These are phyloP conservation scores for Echites panduratus DNA, from an alignment of 257 asterid species.

Conservation along the genomic window DNA sequence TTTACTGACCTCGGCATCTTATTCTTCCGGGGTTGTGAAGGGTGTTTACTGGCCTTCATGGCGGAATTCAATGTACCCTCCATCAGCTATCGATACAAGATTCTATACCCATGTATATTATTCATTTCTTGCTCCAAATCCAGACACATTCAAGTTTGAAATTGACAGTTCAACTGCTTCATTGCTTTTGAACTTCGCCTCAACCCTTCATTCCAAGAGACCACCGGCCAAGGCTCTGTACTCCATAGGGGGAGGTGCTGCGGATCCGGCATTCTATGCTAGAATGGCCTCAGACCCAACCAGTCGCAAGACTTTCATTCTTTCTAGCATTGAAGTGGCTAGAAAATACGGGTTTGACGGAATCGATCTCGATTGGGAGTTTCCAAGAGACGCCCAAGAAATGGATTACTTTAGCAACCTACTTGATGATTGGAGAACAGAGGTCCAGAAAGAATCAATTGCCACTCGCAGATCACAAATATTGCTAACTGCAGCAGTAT, in stretches of 20 bases:
- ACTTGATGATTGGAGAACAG: conserved; percentile 60
- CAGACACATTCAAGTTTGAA: conserved; percentile 38
- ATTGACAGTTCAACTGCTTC: conserved; percentile 33
- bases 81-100: conserved; percentile 49
- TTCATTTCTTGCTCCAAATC: conserved; percentile 55
- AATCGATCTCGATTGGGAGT: conserved; percentile 80
- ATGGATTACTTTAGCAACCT: conserved; percentile 47
- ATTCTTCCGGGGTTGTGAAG: conserved; percentile 30
- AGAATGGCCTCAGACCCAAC: conserved; percentile 38
- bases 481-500: conserved; percentile 76
- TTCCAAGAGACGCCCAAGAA: conserved; percentile 41
- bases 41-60: conserved; percentile 40
- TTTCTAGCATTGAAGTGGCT: conserved; percentile 59
- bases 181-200: conserved; percentile 42
- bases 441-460: conserved; percentile 36
- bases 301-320: conserved; percentile 40
- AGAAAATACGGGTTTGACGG: conserved; percentile 62
- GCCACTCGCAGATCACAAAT: conserved; percentile 32
- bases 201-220: conserved; percentile 40
- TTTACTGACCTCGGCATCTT: conserved; percentile 20
- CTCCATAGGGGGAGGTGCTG: conserved; percentile 68
- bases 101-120: conserved; percentile 61
- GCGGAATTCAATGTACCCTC: conserved; percentile 27
- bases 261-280: conserved; percentile 33
- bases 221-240: conserved; percentile 44